A percentile compares a stretch with the other conserved stretches of the same genome.
Conservation (phyloP, 352 stramenopile species). For the Thalassiosira gravida region DNA sequence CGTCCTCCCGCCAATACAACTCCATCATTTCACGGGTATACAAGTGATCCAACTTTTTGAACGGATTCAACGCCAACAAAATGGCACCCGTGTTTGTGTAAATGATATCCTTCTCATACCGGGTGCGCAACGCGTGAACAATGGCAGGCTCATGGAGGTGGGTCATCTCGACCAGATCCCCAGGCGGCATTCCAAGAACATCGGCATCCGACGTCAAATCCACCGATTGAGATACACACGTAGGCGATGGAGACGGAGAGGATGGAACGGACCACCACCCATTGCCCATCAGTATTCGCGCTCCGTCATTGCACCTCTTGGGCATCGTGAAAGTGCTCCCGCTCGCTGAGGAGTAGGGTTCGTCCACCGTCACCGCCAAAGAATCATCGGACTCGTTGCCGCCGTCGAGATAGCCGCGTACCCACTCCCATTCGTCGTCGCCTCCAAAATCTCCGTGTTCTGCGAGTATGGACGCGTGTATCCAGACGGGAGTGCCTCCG, state of each 20-base stretch:
- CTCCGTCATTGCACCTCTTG: slow-evolving; percentile 39
- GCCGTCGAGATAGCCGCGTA: slow-evolving; percentile 30
- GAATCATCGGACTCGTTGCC: slow-evolving; percentile 13
- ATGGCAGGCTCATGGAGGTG: slow-evolving; percentile 83
- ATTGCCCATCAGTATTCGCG: slow-evolving; percentile 55
- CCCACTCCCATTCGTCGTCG: slow-evolving; percentile 37
- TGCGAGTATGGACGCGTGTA: slow-evolving; percentile 39
- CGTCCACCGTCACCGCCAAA: slow-evolving; percentile 34
- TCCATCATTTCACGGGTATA: slow-evolving; percentile 80
- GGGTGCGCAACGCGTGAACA: slow-evolving; percentile 81
- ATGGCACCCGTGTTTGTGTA: slow-evolving; percentile 87
- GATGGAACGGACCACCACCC: slow-evolving; percentile 37
- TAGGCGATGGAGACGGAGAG: slow-evolving; percentile 10
- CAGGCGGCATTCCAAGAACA: slow-evolving; percentile 43
- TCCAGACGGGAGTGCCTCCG: slow-evolving; percentile 45
- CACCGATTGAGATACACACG: slow-evolving; percentile 29
- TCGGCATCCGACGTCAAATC: not conserved
- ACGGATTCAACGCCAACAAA: slow-evolving; percentile 87
- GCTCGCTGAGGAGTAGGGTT: slow-evolving; percentile 22
- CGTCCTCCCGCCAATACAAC: slow-evolving; percentile 40
- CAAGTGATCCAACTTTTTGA: slow-evolving; percentile 73
- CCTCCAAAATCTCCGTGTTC: not conserved
- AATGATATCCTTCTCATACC: slow-evolving; percentile 86
- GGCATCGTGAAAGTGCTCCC: slow-evolving; percentile 29
- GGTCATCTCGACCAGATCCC: slow-evolving; percentile 71